A percentile compares a stretch with the other conserved stretches of the same genome.
These are phyloP conservation scores for Leccinum truebloodii DNA, from an alignment of 768 basidiomycete species.

Conservation along the genomic window DNA sequence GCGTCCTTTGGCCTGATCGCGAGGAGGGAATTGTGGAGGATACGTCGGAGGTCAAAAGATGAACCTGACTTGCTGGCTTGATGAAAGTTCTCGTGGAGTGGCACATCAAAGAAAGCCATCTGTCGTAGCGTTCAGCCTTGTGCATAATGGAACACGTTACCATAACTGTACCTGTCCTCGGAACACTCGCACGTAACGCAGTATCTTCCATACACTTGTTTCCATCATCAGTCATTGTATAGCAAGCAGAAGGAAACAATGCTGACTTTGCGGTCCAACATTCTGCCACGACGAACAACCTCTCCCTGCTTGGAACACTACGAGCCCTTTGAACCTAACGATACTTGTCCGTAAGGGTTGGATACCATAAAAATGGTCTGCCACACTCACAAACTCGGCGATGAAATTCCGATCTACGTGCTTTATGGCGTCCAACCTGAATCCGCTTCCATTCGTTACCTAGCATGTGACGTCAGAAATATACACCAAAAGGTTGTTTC, in stretches of 20 bases:
- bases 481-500: not conserved
- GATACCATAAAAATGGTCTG: not conserved
- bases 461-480: conserved; percentile 27
- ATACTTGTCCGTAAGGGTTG: not conserved
- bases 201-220: conserved; percentile 47
- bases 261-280: conserved; percentile 78
- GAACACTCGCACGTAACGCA: conserved; percentile 61
- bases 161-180: conserved; percentile 56
- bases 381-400: conserved; percentile 59
- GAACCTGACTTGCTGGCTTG: conserved; percentile 68
- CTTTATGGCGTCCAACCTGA: conserved; percentile 90
- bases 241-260: not conserved
- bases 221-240: not conserved
- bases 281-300: conserved; percentile 73
- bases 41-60: conserved; percentile 72
- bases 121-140: not conserved
- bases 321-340: conserved; percentile 56
- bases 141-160: not conserved
- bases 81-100: conserved; percentile 82
- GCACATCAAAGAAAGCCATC: conserved; percentile 73
- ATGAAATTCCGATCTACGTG: conserved; percentile 77
- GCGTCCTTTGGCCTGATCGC: conserved; percentile 73
- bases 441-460: conserved; percentile 72
- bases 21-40: conserved; percentile 71
- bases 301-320: conserved; percentile 40